Percentiles rank a stretch among this genome's conserved stretches.
These are phyloP conservation scores for Teunomyces lycoperdinae DNA, from an alignment of 805 yeast species.

Conservation along the genomic window DNA sequence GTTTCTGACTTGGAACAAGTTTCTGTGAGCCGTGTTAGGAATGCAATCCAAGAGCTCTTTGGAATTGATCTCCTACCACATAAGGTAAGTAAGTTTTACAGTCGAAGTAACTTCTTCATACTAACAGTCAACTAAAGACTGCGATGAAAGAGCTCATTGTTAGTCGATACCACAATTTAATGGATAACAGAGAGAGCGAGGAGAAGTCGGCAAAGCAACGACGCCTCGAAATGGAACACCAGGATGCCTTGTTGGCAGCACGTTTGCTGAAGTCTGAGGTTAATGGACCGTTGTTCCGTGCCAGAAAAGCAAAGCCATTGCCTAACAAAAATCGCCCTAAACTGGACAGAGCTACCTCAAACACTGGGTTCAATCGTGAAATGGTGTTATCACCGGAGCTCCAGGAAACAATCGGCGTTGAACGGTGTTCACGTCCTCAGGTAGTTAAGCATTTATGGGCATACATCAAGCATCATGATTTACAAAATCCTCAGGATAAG, in stretches of 20 bases:
- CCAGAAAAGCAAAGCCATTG: slow-evolving; percentile 10
- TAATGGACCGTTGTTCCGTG: slow-evolving; percentile 19
- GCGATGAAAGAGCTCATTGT: slow-evolving; percentile 59
- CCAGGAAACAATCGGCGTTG: slow-evolving; percentile 42
- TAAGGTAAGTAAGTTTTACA: slow-evolving; percentile 31
- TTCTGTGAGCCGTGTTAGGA: slow-evolving; percentile 67
- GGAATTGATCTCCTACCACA: slow-evolving; percentile 49
- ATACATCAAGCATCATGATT: slow-evolving; percentile 56
- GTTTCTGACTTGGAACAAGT: slow-evolving; percentile 69
- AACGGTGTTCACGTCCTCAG: slow-evolving; percentile 59
- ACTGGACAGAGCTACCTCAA: slow-evolving; percentile 21
- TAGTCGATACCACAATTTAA: slow-evolving; percentile 50
- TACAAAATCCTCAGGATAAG: slow-evolving; percentile 67
- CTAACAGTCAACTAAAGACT: slow-evolving; percentile 37
- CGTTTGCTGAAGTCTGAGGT: slow-evolving; percentile 38
- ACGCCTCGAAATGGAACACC: slow-evolving; percentile 38
- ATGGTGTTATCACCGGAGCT: slow-evolving; percentile 51
- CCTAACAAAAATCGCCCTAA: slow-evolving; percentile 12
- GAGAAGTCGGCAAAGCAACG: slow-evolving; percentile 16
- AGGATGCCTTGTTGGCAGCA: slow-evolving; percentile 53
- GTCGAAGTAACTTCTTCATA: not conserved
- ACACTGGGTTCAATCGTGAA: slow-evolving; percentile 42
- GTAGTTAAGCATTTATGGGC: slow-evolving; percentile 70
- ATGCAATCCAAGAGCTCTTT: slow-evolving; percentile 70
- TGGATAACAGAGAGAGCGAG: slow-evolving; percentile 37